Evolutionary conservation across 164 flowering plant genomes (phyloP).

Genomic region (Chimonanthus praecox): DNA sequence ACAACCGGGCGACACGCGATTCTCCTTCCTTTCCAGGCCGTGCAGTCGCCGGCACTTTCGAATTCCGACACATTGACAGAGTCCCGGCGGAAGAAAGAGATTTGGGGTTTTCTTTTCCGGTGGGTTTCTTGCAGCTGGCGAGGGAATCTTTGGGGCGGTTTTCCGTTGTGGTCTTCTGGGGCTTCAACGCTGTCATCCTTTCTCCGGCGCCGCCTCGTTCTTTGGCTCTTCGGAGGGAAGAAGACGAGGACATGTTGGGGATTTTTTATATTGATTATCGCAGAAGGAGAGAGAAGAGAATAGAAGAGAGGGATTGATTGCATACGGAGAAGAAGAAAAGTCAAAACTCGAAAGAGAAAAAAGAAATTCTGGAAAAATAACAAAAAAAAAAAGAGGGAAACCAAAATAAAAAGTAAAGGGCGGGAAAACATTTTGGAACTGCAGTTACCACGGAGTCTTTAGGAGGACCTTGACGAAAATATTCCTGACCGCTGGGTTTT

Average conservation of each 20-base stretch:
- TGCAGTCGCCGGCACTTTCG: constrained; percentile 24
- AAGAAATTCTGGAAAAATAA: neutral
- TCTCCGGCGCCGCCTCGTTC: constrained; percentile 43
- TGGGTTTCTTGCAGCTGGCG: constrained; percentile 20
- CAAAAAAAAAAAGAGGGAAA: too few species aligned
- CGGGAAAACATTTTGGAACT: too few species aligned
- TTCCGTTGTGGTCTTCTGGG: constrained; percentile 40
- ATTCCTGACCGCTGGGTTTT: too few species aligned
- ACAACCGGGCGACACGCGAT: constrained; percentile 33
- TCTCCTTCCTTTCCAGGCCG: constrained; percentile 12
- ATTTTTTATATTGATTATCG: neutral
- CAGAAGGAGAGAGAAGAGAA: neutral
- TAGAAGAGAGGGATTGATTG: neutral
- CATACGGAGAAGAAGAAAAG: neutral
- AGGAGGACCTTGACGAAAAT: too few species aligned
- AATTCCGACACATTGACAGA: constrained; percentile 36
- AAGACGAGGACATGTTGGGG: constrained; percentile 26
- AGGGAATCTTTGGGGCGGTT: constrained; percentile 16
- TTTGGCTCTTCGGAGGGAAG: constrained; percentile 35
- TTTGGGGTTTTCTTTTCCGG: constrained; percentile 54
- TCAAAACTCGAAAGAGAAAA: neutral
- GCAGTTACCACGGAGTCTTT: too few species aligned
- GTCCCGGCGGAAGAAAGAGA: constrained; percentile 22
- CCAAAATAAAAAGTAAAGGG: too few species aligned
- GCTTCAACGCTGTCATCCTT: constrained; percentile 23